Evolutionary conservation across 495 filamentous ascomycete genomes (phyloP).

Genomic region (Xylaria sp.): DNA sequence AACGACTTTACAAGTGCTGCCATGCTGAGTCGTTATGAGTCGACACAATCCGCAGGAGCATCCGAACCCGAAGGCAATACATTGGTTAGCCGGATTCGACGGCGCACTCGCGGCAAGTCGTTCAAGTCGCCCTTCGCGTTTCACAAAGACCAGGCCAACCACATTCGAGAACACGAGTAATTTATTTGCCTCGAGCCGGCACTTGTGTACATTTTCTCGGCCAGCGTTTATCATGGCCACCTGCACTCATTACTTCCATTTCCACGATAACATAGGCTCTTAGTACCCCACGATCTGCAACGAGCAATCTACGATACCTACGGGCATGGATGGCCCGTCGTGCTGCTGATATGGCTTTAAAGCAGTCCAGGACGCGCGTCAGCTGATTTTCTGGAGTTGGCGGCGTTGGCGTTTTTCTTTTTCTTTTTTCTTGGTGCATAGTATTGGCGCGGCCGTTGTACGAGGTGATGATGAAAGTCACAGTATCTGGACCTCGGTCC

Average conservation of each 20-base stretch:
- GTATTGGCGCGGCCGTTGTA: slow-evolving; percentile 30
- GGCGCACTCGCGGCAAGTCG: slow-evolving; percentile 42
- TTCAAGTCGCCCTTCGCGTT: slow-evolving; percentile 39
- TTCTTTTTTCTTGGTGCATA: slow-evolving; percentile 34
- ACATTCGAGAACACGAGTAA: slow-evolving; percentile 42
- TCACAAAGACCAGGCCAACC: slow-evolving; percentile 38
- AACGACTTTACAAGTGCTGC: slow-evolving; percentile 92
- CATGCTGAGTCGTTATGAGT: slow-evolving; percentile 83
- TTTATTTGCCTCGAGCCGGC: background rate
- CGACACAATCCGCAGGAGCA: slow-evolving; percentile 59
- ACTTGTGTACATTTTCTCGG: slow-evolving; percentile 4
- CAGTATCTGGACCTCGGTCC: slow-evolving; percentile 7
- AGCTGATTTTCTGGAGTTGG: slow-evolving; percentile 33
- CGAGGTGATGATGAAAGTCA: slow-evolving; percentile 29
- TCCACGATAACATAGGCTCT: slow-evolving; percentile 33
- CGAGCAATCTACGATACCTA: slow-evolving; percentile 41
- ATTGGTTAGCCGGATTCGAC: slow-evolving; percentile 40
- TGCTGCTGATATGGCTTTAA: slow-evolving; percentile 24
- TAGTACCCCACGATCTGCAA: slow-evolving; percentile 39
- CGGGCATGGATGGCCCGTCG: slow-evolving; percentile 29
- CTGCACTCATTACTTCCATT: slow-evolving; percentile 29
- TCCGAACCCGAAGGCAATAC: slow-evolving; percentile 30
- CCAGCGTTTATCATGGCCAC: background rate
- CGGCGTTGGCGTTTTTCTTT: slow-evolving; percentile 41
- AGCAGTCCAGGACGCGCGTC: slow-evolving; percentile 7